Conservation (phyloP, 2,329 filamentous ascomycete species). For the Claviceps capensis region DNA sequence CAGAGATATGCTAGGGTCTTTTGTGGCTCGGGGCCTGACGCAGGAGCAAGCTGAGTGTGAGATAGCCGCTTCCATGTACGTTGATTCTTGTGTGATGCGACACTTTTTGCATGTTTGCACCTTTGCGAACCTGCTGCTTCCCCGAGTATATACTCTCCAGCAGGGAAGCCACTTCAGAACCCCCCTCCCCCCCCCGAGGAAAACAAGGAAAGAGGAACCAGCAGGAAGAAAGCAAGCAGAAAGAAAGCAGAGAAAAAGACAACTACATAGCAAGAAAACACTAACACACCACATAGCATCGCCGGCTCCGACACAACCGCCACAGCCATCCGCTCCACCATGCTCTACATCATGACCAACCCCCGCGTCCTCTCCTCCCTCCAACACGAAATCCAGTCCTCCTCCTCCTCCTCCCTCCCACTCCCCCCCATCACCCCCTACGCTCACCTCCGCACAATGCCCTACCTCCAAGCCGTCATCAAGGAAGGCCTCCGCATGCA, state of each 20-base stretch:
- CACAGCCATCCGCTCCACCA: slow-evolving; percentile 35
- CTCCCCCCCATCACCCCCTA: slow-evolving; percentile 15
- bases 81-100: background rate
- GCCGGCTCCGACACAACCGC: slow-evolving; percentile 43
- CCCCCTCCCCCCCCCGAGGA: too few species aligned
- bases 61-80: slow-evolving; percentile 23
- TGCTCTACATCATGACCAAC: slow-evolving; percentile 37
- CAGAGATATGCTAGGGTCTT: slow-evolving; percentile 37
- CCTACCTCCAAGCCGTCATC: slow-evolving; percentile 35
- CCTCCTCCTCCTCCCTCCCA: slow-evolving; percentile 6
- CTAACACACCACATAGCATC: slow-evolving; percentile 8
- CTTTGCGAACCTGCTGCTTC: too few species aligned
- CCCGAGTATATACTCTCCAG: too few species aligned
- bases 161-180: too few species aligned
- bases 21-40: slow-evolving; percentile 24
- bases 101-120: too few species aligned
- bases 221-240: background rate
- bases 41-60: slow-evolving; percentile 30
- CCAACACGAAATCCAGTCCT: slow-evolving; percentile 14
- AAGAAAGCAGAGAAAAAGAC: background rate
- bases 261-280: too few species aligned
- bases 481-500: slow-evolving; percentile 30
- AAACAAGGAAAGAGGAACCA: background rate
- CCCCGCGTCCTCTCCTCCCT: slow-evolving; percentile 32
- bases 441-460: slow-evolving; percentile 20